phyloP scores from a whole-genome alignment of 352 stramenopile species.

The Nothophytophthora sp. region DNA sequence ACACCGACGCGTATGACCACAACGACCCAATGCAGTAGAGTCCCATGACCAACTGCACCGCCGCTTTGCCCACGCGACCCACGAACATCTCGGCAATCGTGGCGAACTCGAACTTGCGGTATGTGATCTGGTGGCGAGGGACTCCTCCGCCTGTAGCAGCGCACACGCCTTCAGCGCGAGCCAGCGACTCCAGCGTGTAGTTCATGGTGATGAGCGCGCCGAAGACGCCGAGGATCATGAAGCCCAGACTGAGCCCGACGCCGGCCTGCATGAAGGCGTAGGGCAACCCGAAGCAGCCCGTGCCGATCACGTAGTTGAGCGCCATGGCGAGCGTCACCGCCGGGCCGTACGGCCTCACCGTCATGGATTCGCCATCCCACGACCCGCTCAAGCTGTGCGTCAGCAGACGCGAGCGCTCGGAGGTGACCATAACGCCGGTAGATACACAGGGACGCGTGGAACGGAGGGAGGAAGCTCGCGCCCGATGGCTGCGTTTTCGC shows the following conservation, averaged over 20 bases:
- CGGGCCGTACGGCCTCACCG: slow-evolving; percentile 72
- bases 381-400: slow-evolving; percentile 27
- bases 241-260: slow-evolving; percentile 53
- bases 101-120: slow-evolving; percentile 88
- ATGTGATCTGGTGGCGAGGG: slow-evolving; percentile 73
- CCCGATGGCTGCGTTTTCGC: too few relatives aligned
- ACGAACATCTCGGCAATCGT: slow-evolving; percentile 85
- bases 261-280: slow-evolving; percentile 78
- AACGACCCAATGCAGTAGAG: slow-evolving; percentile 79
- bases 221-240: slow-evolving; percentile 66
- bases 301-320: slow-evolving; percentile 89
- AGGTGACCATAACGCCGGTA: slow-evolving; percentile 14
- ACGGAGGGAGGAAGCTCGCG: not conserved
- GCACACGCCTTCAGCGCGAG: slow-evolving; percentile 74
- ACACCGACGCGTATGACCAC: slow-evolving; percentile 88
- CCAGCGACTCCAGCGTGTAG: slow-evolving; percentile 85
- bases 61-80: slow-evolving; percentile 60
- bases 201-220: slow-evolving; percentile 85
- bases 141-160: slow-evolving; percentile 44
- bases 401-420: slow-evolving; percentile 24
- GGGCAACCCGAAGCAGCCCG: slow-evolving; percentile 82
- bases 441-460: not conserved
- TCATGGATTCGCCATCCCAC: slow-evolving; percentile 32
- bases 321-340: slow-evolving; percentile 77
- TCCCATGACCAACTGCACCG: slow-evolving; percentile 72